These are phyloP conservation scores for Puccinia triticina DNA, from an alignment of 1,284 basidiomycete species.

Conservation along the genomic window DNA sequence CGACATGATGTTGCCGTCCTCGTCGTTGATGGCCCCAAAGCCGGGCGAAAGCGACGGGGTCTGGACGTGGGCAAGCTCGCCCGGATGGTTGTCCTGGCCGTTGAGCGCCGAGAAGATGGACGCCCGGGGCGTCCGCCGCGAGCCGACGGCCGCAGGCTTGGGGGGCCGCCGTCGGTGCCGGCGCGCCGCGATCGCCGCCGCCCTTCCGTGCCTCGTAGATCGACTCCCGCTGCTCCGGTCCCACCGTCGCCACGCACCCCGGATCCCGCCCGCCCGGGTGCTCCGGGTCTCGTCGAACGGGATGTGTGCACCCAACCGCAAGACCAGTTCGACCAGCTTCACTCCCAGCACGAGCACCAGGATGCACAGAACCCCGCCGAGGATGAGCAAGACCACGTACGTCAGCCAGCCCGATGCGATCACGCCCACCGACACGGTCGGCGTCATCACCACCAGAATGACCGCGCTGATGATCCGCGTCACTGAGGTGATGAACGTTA, in stretches of 20 bases:
- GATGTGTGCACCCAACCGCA: slow-evolving; percentile 21
- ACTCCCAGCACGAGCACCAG: slow-evolving; percentile 8
- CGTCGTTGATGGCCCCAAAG: slow-evolving; percentile 38
- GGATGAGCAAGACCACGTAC: slow-evolving; percentile 40
- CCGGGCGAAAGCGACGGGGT: neutral
- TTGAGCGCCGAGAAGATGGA: slow-evolving; percentile 19
- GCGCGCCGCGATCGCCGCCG: slow-evolving; percentile 35
- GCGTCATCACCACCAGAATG: slow-evolving; percentile 45
- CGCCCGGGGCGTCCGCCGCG: neutral
- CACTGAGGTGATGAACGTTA: slow-evolving; percentile 42
- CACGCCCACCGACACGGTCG: slow-evolving; percentile 14
- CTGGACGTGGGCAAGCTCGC: neutral
- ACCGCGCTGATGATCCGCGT: slow-evolving; percentile 44
- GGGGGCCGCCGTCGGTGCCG: neutral
- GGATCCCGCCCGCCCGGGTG: slow-evolving; percentile 33
- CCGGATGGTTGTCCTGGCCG: neutral
- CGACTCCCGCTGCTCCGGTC: slow-evolving; percentile 29
- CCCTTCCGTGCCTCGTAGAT: slow-evolving; percentile 29
- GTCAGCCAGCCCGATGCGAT: slow-evolving; percentile 40
- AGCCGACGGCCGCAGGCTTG: neutral
- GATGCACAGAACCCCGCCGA: slow-evolving; percentile 10
- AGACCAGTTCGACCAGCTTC: slow-evolving; percentile 36
- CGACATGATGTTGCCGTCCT: slow-evolving; percentile 49
- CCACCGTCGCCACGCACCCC: slow-evolving; percentile 36
- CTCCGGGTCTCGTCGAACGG: slow-evolving; percentile 44